Evolutionary conservation across 257 asterid species (phyloP).

Genomic region (Solanum pennellii): DNA sequence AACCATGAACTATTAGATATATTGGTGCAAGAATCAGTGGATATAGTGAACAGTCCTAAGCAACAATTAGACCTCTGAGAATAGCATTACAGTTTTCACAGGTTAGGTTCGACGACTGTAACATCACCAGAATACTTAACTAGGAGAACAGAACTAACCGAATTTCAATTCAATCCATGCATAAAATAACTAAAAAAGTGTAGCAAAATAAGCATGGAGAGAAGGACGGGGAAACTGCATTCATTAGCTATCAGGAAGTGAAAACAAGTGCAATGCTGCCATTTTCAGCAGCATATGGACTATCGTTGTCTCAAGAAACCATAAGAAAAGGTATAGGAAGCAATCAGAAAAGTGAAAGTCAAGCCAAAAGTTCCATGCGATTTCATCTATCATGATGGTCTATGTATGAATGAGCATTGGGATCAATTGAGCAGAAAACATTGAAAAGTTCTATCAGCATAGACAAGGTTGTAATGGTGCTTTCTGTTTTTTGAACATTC

Average conservation of each 20-base stretch:
- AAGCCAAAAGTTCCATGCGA: neutral
- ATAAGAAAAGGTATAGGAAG: neutral
- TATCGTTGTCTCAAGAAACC: neutral
- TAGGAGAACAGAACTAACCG: neutral
- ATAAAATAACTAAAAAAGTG: neutral
- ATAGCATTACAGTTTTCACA: neutral
- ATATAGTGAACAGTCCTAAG: neutral
- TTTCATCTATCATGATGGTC: neutral
- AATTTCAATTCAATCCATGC: neutral
- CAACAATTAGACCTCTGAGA: neutral
- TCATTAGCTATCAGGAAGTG: neutral
- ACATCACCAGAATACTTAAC: neutral
- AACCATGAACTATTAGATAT: neutral
- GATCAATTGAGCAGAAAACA: neutral
- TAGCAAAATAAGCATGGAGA: neutral
- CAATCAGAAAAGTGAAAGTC: neutral
- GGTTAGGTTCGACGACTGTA: neutral
- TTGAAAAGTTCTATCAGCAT: neutral
- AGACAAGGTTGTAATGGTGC: neutral
- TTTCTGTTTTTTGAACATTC: neutral
- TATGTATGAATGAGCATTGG: neutral
- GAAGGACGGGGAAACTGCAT: neutral
- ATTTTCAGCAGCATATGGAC: neutral
- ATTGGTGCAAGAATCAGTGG: neutral
- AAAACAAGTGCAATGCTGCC: neutral